Evolutionary conservation across 495 filamentous ascomycete genomes (phyloP).

Genomic region (Aspergillus campestris): DNA sequence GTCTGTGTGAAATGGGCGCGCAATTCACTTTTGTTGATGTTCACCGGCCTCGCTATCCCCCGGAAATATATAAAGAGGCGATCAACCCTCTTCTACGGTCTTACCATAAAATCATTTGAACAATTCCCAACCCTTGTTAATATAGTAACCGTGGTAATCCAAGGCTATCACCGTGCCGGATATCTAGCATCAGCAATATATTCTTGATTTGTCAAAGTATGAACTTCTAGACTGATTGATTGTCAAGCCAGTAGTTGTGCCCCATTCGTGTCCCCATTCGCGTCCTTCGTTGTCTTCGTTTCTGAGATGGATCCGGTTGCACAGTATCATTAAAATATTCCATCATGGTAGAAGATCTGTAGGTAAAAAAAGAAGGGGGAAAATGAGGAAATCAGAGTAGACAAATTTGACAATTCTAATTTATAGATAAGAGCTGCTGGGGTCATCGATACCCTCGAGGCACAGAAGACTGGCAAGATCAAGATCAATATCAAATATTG

Average conservation of each 20-base stretch:
- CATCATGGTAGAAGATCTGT: background rate
- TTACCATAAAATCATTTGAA: no score
- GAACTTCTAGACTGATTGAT: background rate
- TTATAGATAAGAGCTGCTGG: background rate
- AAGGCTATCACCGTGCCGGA: no score
- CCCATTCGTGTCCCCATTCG: background rate
- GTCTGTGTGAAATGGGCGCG: no score
- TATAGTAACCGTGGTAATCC: no score
- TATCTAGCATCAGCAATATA: no score
- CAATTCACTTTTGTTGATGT: no score
- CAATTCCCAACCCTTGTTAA: no score
- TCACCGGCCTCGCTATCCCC: no score
- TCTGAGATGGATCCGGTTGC: background rate
- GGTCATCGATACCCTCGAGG: background rate
- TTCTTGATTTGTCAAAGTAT: background rate
- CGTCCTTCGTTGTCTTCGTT: background rate
- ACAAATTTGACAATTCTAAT: background rate
- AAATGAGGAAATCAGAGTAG: background rate
- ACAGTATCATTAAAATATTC: background rate
- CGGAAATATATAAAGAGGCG: no score
- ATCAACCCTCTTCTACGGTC: no score
- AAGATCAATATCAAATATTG: background rate
- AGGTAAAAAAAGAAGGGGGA: background rate
- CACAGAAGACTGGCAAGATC: conserved; percentile 2
- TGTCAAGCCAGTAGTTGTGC: no score